Base-by-base conservation (phyloP, 768 basidiomycete genomes). In the Kwoniella dendrophila region DNA sequence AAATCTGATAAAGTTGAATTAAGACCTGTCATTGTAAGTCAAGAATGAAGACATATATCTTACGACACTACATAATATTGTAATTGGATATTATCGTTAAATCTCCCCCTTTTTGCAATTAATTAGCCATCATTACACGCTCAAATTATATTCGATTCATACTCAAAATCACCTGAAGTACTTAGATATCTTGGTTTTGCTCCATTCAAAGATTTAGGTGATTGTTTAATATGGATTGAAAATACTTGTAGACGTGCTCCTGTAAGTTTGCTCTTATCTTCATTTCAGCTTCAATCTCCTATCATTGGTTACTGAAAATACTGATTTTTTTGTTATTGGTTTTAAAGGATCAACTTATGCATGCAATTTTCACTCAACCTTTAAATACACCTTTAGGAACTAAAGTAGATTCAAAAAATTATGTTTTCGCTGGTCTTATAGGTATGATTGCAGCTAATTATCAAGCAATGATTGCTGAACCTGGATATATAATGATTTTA, bases 21-120 rank as follows among this genome's bases (percentile, higher is more conserved):
- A 14, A 52, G 72, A 24, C 76, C 76, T 2, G 67, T 67, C 50
- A 53, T 74, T 3, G 73, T 72, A 49, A 63, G 73, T 43, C 41
- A n/a, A n/a, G n/a, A n/a, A n/a, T n/a, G n/a, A n/a, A n/a, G n/a
- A n/a, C n/a, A n/a, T n/a, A n/a, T n/a, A n/a, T n/a, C n/a, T n/a
- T n/a, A n/a, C n/a, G n/a, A n/a, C n/a, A n/a, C n/a, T n/a, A n/a
- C n/a, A n/a, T n/a, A n/a, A n/a, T n/a, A n/a, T n/a, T n/a, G n/a
- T n/a, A n/a, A n/a, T n/a, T n/a, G n/a, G n/a, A n/a, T n/a, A n/a
- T n/a, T n/a, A n/a, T n/a, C n/a, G n/a, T n/a, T n/a, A n/a, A n/a
- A n/a, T n/a, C n/a, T n/a, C n/a, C n/a, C n/a, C 8, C 5, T 5
- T 10, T 0, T n/a, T n/a, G n/a, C n/a, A n/a, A n/a, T n/a, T n/a